These are phyloP conservation scores for Wallemia ichthyophaga DNA, from an alignment of 1,284 basidiomycete genomes.

Conservation along the genomic window DNA sequence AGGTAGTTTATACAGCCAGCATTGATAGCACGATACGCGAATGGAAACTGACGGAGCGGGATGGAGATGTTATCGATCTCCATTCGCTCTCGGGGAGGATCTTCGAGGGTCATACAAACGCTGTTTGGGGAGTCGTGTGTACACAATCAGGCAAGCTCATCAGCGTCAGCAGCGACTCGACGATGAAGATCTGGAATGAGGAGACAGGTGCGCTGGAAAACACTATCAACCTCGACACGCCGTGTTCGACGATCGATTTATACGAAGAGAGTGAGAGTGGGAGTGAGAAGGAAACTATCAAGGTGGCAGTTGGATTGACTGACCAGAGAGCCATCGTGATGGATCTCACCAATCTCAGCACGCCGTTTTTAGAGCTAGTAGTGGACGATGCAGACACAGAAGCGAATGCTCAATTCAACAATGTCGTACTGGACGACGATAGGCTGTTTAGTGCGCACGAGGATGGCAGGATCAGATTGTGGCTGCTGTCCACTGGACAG, in stretches of 20 bases:
- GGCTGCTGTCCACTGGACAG: slow-evolving; percentile 49
- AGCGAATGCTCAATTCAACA: background rate
- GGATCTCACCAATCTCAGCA: slow-evolving; percentile 20
- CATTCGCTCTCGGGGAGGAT: slow-evolving; percentile 40
- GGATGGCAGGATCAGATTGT: slow-evolving; percentile 72
- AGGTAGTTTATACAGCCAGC: slow-evolving; percentile 62
- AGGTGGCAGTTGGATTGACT: slow-evolving; percentile 18
- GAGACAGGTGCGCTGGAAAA: slow-evolving; percentile 13
- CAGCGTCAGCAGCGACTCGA: slow-evolving; percentile 1
- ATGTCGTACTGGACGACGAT: background rate
- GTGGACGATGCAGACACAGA: background rate
- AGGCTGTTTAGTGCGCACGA: slow-evolving; percentile 56
- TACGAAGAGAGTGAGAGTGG: slow-evolving; percentile 19
- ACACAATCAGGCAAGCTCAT: slow-evolving; percentile 16
- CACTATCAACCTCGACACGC: background rate
- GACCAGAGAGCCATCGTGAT: slow-evolving; percentile 51
- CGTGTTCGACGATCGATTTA: slow-evolving; percentile 37
- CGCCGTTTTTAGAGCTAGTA: slow-evolving; percentile 22
- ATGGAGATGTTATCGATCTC: background rate
- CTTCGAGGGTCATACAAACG: slow-evolving; percentile 71
- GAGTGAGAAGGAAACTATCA: slow-evolving; percentile 12
- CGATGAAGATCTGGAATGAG: slow-evolving; percentile 31
- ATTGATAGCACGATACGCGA: slow-evolving; percentile 74
- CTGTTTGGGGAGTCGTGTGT: slow-evolving; percentile 62
- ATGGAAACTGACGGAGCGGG: slow-evolving; percentile 59